These are phyloP conservation scores for Friedmanniomyces endolithicus DNA, from an alignment of 495 filamentous ascomycete species.

Conservation along the genomic window DNA sequence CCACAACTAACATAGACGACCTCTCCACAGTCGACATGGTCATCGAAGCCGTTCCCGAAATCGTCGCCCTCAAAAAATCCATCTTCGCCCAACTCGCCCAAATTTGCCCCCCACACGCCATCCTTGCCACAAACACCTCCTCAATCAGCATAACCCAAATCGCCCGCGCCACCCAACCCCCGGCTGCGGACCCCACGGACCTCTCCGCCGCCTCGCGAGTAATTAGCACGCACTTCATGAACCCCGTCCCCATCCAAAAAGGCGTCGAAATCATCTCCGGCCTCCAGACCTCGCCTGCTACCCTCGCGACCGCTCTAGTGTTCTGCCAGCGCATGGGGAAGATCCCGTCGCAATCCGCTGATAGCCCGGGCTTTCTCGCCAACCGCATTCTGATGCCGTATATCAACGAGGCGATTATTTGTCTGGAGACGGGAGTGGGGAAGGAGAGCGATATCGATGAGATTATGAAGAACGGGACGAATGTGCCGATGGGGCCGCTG, in stretches of 20 bases:
- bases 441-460: slow-evolving; percentile 79
- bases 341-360: slow-evolving; percentile 70
- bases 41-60: slow-evolving; percentile 96
- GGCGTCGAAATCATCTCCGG: slow-evolving; percentile 95
- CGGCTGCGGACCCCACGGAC: slow-evolving; percentile 53
- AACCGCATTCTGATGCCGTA: slow-evolving; percentile 98
- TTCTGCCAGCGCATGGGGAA: slow-evolving; percentile 92
- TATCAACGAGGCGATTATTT: slow-evolving; percentile 97
- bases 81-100: slow-evolving; percentile 80
- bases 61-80: slow-evolving; percentile 65
- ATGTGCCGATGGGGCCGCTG: slow-evolving; percentile 95
- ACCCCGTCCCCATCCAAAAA: slow-evolving; percentile 92
- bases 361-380: slow-evolving; percentile 88
- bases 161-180: slow-evolving; percentile 54
- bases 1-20: slow-evolving; percentile 62
- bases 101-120: slow-evolving; percentile 73
- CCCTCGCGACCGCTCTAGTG: slow-evolving; percentile 67
- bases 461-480: slow-evolving; percentile 99
- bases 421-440: slow-evolving; percentile 86
- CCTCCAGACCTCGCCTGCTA: slow-evolving; percentile 74
- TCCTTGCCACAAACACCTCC: slow-evolving; percentile 94
- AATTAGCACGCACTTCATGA: slow-evolving; percentile 98
- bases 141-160: slow-evolving; percentile 96
- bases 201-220: slow-evolving; percentile 75
- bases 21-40: slow-evolving; percentile 87